Evolutionary conservation across 495 filamentous ascomycete species (phyloP).

Genomic region (Clohesyomyces aquaticus): DNA sequence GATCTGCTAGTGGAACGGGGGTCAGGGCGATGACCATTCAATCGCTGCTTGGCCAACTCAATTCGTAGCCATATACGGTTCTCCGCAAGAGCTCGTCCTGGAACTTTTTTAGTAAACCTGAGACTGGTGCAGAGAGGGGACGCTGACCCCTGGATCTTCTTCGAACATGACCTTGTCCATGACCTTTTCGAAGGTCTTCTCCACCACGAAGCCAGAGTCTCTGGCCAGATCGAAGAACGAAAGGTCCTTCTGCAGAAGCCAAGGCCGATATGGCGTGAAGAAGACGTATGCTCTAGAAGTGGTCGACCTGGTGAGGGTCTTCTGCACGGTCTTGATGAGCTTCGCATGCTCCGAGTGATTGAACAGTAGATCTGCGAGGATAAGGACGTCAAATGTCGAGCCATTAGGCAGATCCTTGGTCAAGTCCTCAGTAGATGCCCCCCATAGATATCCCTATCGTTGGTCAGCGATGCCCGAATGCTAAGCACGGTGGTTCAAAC

Average conservation of each 20-base stretch:
- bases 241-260: slow-evolving; percentile 81
- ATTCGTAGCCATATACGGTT: slow-evolving; percentile 26
- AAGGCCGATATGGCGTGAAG: slow-evolving; percentile 91
- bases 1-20: no score
- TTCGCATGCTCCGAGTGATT: slow-evolving; percentile 82
- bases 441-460: slow-evolving; percentile 81
- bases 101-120: not conserved
- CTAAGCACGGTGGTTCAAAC: slow-evolving; percentile 16
- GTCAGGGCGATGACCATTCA: no score
- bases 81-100: slow-evolving; percentile 22
- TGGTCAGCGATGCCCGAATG: slow-evolving; percentile 37
- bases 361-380: slow-evolving; percentile 88
- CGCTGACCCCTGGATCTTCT: slow-evolving; percentile 72
- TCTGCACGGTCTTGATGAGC: slow-evolving; percentile 69
- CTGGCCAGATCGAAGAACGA: slow-evolving; percentile 79
- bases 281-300: slow-evolving; percentile 76
- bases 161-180: slow-evolving; percentile 87
- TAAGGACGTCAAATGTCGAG: slow-evolving; percentile 71
- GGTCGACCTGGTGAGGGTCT: slow-evolving; percentile 59
- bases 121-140: not conserved
- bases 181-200: slow-evolving; percentile 77
- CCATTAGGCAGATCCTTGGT: slow-evolving; percentile 47
- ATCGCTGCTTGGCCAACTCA: slow-evolving; percentile 15
- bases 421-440: slow-evolving; percentile 48
- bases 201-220: slow-evolving; percentile 69